Conservation (phyloP, 2,329 filamentous ascomycete genomes). For the Coniella lustricola region DNA sequence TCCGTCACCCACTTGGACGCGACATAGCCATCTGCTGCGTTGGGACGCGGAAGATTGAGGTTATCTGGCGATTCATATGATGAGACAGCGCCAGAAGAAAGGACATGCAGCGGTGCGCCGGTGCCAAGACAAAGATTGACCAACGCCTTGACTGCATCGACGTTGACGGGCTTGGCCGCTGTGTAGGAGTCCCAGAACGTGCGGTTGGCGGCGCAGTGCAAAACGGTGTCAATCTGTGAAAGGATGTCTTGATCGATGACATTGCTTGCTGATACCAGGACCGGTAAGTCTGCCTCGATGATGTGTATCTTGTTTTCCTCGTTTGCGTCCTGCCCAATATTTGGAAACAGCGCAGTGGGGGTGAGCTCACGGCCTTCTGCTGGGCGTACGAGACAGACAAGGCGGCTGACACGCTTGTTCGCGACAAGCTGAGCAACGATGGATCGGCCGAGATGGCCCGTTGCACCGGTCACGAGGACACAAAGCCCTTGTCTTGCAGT, state of each 20-base stretch:
- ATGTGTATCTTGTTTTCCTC: no score
- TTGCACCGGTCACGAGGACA: constrained; percentile 29
- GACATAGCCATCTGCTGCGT: neutral
- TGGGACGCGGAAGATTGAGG: neutral
- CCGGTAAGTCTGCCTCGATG: no score
- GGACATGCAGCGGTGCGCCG: no score
- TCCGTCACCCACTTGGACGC: neutral
- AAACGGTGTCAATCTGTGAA: constrained; percentile 28
- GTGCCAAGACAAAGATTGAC: constrained; percentile 20
- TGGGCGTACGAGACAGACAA: constrained; percentile 37
- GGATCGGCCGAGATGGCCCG: constrained; percentile 32
- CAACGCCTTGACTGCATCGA: constrained; percentile 29
- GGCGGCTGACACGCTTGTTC: constrained; percentile 23
- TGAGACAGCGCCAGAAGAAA: neutral
- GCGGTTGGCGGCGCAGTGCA: constrained; percentile 43
- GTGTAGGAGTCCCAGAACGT: constrained; percentile 31
- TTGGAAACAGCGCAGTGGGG: neutral
- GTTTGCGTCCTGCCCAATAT: neutral
- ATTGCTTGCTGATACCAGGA: neutral
- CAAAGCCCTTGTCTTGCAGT: neutral
- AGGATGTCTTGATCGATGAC: neutral
- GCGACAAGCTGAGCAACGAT: constrained; percentile 30
- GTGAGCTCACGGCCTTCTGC: neutral
- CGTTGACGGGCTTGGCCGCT: constrained; percentile 27
- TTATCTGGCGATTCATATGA: neutral